Conservation (phyloP, 805 yeast genomes). For the Naumovozyma baii region DNA sequence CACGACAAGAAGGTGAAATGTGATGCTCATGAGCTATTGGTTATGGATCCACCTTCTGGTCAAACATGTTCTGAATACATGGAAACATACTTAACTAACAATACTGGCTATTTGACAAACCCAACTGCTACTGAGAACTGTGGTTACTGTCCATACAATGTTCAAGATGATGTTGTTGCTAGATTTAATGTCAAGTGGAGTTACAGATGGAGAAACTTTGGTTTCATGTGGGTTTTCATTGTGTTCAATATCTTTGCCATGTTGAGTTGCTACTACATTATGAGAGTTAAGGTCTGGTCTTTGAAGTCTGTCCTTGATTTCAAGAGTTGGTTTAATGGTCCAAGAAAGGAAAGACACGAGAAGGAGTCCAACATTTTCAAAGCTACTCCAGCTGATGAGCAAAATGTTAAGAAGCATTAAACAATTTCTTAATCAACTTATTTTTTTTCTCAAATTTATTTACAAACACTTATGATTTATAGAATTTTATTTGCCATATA, state of each 20-base stretch:
- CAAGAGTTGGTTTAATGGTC: slow-evolving; percentile 35
- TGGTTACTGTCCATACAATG: slow-evolving; percentile 45
- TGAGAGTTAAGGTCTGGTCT: slow-evolving; percentile 34
- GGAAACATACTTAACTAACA: slow-evolving; percentile 25
- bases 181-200: slow-evolving; percentile 32
- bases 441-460: too few species aligned
- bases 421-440: neutral
- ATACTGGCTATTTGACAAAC: slow-evolving; percentile 39
- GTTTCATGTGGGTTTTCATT: slow-evolving; percentile 42
- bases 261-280: slow-evolving; percentile 29
- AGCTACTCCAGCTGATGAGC: slow-evolving; percentile 33
- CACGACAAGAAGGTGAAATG: slow-evolving; percentile 34
- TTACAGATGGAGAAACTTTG: slow-evolving; percentile 61
- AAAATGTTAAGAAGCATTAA: slow-evolving; percentile 20
- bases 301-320: slow-evolving; percentile 28
- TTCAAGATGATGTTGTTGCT: slow-evolving; percentile 52
- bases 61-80: slow-evolving; percentile 42
- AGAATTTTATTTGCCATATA: neutral
- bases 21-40: slow-evolving; percentile 29
- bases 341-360: slow-evolving; percentile 40
- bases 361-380: slow-evolving; percentile 37
- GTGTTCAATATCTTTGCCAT: slow-evolving; percentile 34
- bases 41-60: slow-evolving; percentile 37
- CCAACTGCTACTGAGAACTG: slow-evolving; percentile 44
- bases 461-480: neutral